These are phyloP conservation scores for Debaryomycetaceae sp. DNA, from an alignment of 1,139 yeast species.

Conservation along the genomic window DNA sequence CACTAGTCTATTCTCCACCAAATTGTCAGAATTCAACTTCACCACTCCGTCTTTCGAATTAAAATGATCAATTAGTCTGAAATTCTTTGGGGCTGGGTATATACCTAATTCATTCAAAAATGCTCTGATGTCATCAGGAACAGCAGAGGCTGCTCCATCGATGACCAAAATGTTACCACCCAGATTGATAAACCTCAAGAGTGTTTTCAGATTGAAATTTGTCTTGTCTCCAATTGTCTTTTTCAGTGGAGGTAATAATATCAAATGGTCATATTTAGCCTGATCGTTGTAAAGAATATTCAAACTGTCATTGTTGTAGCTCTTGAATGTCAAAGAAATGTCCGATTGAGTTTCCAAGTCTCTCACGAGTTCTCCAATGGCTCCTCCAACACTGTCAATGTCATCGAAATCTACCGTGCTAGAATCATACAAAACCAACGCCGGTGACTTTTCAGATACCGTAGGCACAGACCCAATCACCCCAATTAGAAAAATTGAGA, in stretches of 20 bases:
- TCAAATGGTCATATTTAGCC: constrained; percentile 27
- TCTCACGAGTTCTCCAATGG: constrained; percentile 18
- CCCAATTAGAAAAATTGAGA: constrained; percentile 9
- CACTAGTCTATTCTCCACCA: constrained; percentile 23
- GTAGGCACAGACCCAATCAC: constrained; percentile 7
- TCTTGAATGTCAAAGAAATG: constrained; percentile 20
- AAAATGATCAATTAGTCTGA: constrained; percentile 67
- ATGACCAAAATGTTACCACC: constrained; percentile 78
- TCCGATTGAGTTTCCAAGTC: constrained; percentile 16
- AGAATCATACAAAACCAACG: constrained; percentile 34
- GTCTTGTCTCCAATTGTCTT: constrained; percentile 30
- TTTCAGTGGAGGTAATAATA: constrained; percentile 39
- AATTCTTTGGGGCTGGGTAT: constrained; percentile 76
- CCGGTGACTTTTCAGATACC: constrained; percentile 11
- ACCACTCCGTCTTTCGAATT: constrained; percentile 26
- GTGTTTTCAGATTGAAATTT: constrained; percentile 27
- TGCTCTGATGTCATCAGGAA: constrained; percentile 65
- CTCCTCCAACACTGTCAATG: constrained; percentile 13
- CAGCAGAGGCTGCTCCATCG: constrained; percentile 35
- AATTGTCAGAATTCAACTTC: constrained; percentile 18
- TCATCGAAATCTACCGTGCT: constrained; percentile 19
- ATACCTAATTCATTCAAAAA: constrained; percentile 82
- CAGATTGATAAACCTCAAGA: constrained; percentile 49
- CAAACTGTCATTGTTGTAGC: constrained; percentile 26
- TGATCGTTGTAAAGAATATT: constrained; percentile 24